Conservation (phyloP, 129 eudicot species). For the Heracleum sosnowskyi region DNA sequence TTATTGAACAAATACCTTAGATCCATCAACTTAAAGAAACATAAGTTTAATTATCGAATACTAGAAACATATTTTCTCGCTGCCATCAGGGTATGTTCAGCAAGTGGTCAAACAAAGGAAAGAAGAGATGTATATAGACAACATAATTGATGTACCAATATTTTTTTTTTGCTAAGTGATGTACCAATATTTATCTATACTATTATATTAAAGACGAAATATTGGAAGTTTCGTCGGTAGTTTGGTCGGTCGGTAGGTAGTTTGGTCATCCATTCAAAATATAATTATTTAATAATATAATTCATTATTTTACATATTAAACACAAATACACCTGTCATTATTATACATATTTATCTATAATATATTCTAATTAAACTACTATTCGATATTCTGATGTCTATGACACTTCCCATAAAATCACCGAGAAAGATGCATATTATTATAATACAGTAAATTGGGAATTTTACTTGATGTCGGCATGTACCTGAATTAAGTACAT, state of each 20-base stretch:
- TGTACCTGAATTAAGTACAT: constrained; percentile 56
- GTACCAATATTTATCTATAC: no score
- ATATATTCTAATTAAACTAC: no score
- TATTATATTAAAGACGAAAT: neutral
- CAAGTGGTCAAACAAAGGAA: neutral
- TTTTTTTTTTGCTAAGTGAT: no score
- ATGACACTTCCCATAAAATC: neutral
- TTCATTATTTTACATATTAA: no score
- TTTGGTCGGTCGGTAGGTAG: no score
- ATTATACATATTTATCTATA: no score
- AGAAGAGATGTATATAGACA: neutral
- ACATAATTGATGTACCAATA: neutral
- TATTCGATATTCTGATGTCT: no score
- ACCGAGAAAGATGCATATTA: neutral
- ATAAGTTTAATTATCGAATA: neutral
- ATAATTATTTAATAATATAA: no score
- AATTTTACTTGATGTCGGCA: neutral
- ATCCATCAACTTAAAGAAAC: neutral
- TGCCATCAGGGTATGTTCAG: neutral
- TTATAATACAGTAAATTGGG: neutral
- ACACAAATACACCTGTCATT: neutral
- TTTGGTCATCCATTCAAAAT: no score
- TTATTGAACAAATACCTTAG: neutral
- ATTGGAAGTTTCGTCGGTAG: neutral
- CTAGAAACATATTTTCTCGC: neutral